Percentiles rank a stretch among this genome's conserved stretches.
These are phyloP conservation scores for Glebionis coronaria DNA, from an alignment of 129 eudicot genomes.

Conservation along the genomic window DNA sequence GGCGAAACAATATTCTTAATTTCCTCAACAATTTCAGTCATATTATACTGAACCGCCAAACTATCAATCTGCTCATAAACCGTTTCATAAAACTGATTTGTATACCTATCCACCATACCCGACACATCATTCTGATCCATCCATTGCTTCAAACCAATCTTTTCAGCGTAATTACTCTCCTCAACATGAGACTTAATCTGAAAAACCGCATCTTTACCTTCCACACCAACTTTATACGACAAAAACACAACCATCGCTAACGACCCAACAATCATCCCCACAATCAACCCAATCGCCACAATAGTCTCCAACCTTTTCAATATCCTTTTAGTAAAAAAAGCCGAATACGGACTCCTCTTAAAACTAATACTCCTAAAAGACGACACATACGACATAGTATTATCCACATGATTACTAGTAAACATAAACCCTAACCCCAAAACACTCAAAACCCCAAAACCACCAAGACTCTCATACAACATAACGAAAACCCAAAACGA, in stretches of 20 bases:
- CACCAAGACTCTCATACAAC: conserved; percentile 73
- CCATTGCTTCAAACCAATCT: conserved; percentile 82
- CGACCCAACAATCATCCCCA: conserved; percentile 69
- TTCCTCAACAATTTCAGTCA: conserved; percentile 80
- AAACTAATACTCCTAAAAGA: conserved; percentile 71
- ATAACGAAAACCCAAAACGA: conserved; percentile 84
- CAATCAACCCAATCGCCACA: conserved; percentile 83
- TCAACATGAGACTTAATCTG: conserved; percentile 76
- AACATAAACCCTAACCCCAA: conserved; percentile 75
- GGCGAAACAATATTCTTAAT: conserved; percentile 38
- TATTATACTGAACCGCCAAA: conserved; percentile 79
- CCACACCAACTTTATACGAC: conserved; percentile 83
- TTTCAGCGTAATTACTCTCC: conserved; percentile 87
- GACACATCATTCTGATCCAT: conserved; percentile 93
- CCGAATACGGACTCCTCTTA: conserved; percentile 45
- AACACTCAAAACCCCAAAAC: conserved; percentile 52
- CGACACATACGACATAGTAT: conserved; percentile 67
- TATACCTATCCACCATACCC: conserved; percentile 74
- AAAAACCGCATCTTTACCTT: conserved; percentile 78
- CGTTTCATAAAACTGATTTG: conserved; percentile 66
- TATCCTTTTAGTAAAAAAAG: conserved; percentile 60
- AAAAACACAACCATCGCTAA: conserved; percentile 59
- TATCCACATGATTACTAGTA: conserved; percentile 51
- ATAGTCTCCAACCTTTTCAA: conserved; percentile 59
- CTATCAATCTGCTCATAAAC: conserved; percentile 78